Evolutionary conservation across 1,284 basidiomycete genomes (phyloP).

Genomic region (Sanghuangporus sanghuang): DNA sequence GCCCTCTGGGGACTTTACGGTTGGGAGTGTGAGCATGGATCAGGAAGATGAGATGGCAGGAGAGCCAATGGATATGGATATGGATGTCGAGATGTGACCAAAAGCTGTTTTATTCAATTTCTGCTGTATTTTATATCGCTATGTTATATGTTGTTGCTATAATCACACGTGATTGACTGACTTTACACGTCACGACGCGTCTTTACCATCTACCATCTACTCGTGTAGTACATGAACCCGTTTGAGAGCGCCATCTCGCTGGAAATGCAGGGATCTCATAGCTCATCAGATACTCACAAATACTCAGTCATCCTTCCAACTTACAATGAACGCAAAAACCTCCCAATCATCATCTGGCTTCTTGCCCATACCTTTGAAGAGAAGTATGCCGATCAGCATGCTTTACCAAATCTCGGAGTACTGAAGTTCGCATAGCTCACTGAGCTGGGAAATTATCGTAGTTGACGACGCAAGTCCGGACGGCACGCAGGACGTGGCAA

Average conservation of each 20-base stretch:
- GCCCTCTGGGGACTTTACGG: neutral
- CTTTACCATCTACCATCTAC: neutral
- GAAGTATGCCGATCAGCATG: conserved; percentile 44
- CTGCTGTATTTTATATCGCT: neutral
- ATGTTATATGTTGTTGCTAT: neutral
- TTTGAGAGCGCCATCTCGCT: conserved; percentile 50
- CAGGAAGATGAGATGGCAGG: neutral
- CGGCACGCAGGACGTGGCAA: conserved; percentile 85
- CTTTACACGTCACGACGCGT: conserved; percentile 1
- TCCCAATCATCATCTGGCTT: conserved; percentile 84
- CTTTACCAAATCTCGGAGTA: neutral
- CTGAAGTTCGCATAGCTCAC: conserved; percentile 30
- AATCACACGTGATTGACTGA: neutral
- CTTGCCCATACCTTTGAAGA: conserved; percentile 70
- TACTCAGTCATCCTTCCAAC: conserved; percentile 90
- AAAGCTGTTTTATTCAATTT: neutral
- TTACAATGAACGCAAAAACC: conserved; percentile 89
- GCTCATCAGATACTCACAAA: conserved; percentile 59
- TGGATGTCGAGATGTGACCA: conserved; percentile 10
- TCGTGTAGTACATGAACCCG: conserved; percentile 47
- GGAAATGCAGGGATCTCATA: conserved; percentile 58
- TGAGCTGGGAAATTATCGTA: conserved; percentile 82
- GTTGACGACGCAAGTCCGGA: conserved; percentile 92
- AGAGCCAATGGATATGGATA: conserved; percentile 16
- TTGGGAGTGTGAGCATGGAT: conserved; percentile 2